Conservation (phyloP, 768 basidiomycete species). For the Collybiopsis confluens region DNA sequence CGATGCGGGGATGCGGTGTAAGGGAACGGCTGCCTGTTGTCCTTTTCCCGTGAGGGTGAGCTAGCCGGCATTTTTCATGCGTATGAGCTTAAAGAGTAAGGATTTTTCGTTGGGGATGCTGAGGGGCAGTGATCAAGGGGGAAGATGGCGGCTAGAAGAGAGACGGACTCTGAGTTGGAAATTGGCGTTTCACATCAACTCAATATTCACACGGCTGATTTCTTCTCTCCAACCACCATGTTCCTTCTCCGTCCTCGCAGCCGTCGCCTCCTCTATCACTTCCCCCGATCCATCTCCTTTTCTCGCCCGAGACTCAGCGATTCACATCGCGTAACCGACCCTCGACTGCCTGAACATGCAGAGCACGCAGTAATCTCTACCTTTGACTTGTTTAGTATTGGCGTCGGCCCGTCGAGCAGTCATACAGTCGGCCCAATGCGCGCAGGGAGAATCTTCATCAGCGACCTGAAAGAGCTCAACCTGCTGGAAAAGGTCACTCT, state of each 20-base stretch:
- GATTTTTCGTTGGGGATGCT: neutral
- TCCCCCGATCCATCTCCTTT: neutral
- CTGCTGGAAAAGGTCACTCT: slow-evolving; percentile 60
- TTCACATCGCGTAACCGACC: no score
- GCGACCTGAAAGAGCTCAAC: slow-evolving; percentile 62
- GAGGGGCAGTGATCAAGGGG: neutral
- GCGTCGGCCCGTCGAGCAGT: slow-evolving; percentile 53
- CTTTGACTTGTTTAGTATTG: slow-evolving; percentile 90
- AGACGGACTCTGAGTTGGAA: neutral
- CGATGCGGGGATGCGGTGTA: slow-evolving; percentile 1
- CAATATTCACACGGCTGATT: no score
- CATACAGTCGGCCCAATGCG: slow-evolving; percentile 71
- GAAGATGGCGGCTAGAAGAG: neutral
- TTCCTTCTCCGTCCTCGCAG: neutral
- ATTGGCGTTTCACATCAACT: no score
- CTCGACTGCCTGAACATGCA: no score
- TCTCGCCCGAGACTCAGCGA: no score
- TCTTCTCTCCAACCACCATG: neutral
- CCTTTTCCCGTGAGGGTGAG: neutral
- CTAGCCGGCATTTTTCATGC: slow-evolving; percentile 4
- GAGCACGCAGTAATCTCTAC: slow-evolving; percentile 92
- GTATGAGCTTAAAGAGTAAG: neutral
- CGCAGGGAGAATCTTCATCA: slow-evolving; percentile 84
- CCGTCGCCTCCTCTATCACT: no score
- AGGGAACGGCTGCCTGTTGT: neutral